Evolutionary conservation across 345 rosid genomes (phyloP).

Genomic region (Salix suchowensis): DNA sequence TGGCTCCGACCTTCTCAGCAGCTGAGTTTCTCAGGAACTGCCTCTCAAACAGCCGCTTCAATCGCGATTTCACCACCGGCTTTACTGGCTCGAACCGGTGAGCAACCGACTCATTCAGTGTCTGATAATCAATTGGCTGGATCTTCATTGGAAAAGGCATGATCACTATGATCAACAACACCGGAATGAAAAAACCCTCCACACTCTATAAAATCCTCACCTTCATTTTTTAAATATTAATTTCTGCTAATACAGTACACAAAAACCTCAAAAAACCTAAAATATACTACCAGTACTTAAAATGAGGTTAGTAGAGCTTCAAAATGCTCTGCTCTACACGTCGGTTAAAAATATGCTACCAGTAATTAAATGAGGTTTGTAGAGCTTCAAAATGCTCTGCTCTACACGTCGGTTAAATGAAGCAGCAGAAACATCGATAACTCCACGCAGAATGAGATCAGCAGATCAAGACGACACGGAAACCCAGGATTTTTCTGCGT

Average conservation of each 20-base stretch:
- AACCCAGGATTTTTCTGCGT: slow-evolving; percentile 18
- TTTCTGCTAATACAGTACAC: background rate
- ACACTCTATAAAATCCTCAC: background rate
- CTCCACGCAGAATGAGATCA: slow-evolving; percentile 4
- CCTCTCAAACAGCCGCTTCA: slow-evolving; percentile 83
- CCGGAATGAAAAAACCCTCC: background rate
- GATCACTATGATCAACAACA: slow-evolving; percentile 13
- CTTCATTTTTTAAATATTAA: slow-evolving; percentile 13
- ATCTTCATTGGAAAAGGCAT: slow-evolving; percentile 67
- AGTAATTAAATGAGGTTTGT: background rate
- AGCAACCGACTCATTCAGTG: slow-evolving; percentile 28
- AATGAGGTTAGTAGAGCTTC: slow-evolving; percentile 2
- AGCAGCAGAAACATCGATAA: background rate
- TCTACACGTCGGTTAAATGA: background rate
- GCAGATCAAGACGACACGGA: slow-evolving; percentile 25
- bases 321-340: background rate
- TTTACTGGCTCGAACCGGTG: slow-evolving; percentile 40
- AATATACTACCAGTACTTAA: background rate
- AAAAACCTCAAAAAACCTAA: background rate
- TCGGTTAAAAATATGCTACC: background rate
- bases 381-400: background rate
- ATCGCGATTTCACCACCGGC: slow-evolving; percentile 63
- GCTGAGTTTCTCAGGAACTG: slow-evolving; percentile 55
- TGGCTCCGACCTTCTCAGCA: slow-evolving; percentile 34
- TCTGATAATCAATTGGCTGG: slow-evolving; percentile 59